These are phyloP conservation scores for Candida dajiaensis DNA, from an alignment of 805 yeast genomes.

Conservation along the genomic window DNA sequence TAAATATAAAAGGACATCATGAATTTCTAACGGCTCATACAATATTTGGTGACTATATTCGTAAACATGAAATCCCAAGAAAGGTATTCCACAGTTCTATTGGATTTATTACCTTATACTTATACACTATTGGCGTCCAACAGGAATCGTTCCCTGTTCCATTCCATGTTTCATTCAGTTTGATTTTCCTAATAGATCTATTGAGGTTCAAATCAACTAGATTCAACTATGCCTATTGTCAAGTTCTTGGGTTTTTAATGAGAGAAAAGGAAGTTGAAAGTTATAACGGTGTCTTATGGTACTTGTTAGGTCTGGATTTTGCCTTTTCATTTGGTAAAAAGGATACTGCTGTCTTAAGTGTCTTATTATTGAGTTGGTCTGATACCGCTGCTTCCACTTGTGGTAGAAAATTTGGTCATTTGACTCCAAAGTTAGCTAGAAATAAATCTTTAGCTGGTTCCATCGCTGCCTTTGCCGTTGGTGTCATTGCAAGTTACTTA, in stretches of 20 bases:
- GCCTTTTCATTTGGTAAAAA: slow-evolving; percentile 69
- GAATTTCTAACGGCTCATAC: slow-evolving; percentile 33
- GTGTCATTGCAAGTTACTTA: slow-evolving; percentile 57
- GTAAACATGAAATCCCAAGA: slow-evolving; percentile 85
- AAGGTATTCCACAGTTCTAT: slow-evolving; percentile 85
- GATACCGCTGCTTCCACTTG: slow-evolving; percentile 95
- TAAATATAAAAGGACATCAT: neutral
- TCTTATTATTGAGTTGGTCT: slow-evolving; percentile 87
- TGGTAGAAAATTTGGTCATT: slow-evolving; percentile 80
- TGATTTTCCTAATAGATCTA: slow-evolving; percentile 58
- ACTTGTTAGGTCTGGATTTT: slow-evolving; percentile 68
- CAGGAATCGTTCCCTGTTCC: slow-evolving; percentile 54
- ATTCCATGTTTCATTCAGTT: slow-evolving; percentile 46
- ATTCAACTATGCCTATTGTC: slow-evolving; percentile 66
- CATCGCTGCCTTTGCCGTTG: slow-evolving; percentile 74
- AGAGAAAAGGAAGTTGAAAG: slow-evolving; percentile 70
- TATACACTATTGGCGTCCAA: slow-evolving; percentile 59
- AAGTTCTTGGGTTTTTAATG: slow-evolving; percentile 72
- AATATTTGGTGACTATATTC: slow-evolving; percentile 46
- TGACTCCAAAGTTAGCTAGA: slow-evolving; percentile 70
- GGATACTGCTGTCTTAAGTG: slow-evolving; percentile 73
- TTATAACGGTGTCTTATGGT: slow-evolving; percentile 86
- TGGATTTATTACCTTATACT: slow-evolving; percentile 71
- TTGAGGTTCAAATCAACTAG: slow-evolving; percentile 54
- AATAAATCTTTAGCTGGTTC: slow-evolving; percentile 89